Percentiles rank a stretch among this genome's conserved stretches.
Evolutionary conservation across 345 rosid species (phyloP).

Genomic region (Eucalyptus fibrosa): DNA sequence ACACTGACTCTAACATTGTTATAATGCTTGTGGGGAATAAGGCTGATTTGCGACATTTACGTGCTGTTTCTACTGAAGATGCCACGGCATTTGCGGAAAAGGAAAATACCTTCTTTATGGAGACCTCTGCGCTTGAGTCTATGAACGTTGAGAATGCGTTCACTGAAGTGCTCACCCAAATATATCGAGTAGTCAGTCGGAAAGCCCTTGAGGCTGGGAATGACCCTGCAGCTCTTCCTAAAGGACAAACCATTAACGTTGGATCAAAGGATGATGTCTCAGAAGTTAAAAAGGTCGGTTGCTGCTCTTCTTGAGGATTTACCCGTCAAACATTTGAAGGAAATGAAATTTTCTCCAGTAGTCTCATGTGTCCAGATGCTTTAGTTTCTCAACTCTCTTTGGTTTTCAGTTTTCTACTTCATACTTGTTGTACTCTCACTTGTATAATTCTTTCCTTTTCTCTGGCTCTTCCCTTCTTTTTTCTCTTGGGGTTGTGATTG

Average conservation of each 20-base stretch:
- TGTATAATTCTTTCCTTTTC: neutral
- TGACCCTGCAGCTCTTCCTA: slow-evolving; percentile 55
- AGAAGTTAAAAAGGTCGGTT: slow-evolving; percentile 55
- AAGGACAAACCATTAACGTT: slow-evolving; percentile 57
- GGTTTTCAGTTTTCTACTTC: neutral
- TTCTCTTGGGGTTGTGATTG: neutral
- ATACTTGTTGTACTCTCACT: neutral
- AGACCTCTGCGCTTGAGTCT: slow-evolving; percentile 83
- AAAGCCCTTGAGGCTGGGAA: slow-evolving; percentile 51
- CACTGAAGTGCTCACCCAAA: slow-evolving; percentile 65
- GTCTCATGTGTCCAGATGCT: neutral
- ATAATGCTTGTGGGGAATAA: slow-evolving; percentile 90
- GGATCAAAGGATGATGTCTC: slow-evolving; percentile 63
- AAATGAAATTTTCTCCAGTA: neutral
- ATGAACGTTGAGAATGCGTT: slow-evolving; percentile 73
- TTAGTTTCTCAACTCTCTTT: neutral
- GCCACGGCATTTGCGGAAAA: slow-evolving; percentile 52
- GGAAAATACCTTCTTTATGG: slow-evolving; percentile 66
- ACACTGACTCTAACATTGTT: slow-evolving; percentile 67
- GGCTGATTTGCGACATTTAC: slow-evolving; percentile 75
- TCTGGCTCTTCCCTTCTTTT: neutral
- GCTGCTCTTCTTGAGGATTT: slow-evolving; percentile 35
- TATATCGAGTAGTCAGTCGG: slow-evolving; percentile 55
- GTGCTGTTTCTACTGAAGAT: slow-evolving; percentile 69
- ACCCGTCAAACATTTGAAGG: neutral